phyloP scores from a whole-genome alignment of 441 rosid species.

The Pelargonium fulgidum region DNA sequence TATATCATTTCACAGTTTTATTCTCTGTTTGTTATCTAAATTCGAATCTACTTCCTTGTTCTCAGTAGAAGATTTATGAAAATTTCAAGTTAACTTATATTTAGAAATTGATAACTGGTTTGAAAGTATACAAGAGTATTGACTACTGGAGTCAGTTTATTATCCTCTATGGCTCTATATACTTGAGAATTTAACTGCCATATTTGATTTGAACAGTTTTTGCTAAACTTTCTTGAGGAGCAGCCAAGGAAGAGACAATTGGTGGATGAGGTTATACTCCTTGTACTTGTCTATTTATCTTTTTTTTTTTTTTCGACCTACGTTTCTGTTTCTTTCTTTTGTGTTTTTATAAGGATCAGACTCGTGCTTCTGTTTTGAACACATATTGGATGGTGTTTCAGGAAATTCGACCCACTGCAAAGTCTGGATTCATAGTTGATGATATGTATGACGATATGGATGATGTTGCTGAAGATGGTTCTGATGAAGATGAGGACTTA shows the following conservation, averaged over 20 bases:
- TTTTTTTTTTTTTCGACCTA: conserved; percentile 3
- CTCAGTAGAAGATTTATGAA: neutral
- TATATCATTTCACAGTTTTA: neutral
- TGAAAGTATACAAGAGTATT: neutral
- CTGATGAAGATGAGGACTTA: conserved; percentile 40
- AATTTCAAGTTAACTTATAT: neutral
- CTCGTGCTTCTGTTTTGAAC: conserved; percentile 17
- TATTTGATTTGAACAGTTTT: conserved; percentile 46
- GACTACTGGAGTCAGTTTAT: conserved; percentile 1
- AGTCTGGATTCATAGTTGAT: conserved; percentile 59
- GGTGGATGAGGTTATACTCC: conserved; percentile 47
- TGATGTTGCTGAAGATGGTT: conserved; percentile 38
- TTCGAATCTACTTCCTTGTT: neutral
- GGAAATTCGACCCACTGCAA: conserved; percentile 34
- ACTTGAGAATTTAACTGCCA: neutral
- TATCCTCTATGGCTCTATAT: neutral
- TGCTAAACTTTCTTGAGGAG: conserved; percentile 50
- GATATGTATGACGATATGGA: conserved; percentile 37
- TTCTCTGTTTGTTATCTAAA: neutral
- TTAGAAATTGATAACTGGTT: neutral
- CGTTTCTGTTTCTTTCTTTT: conserved; percentile 4
- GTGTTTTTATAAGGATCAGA: neutral
- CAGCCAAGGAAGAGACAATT: conserved; percentile 48
- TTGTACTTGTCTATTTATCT: conserved; percentile 12
- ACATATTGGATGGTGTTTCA: conserved; percentile 20